Evolutionary conservation across 164 flowering plant species (phyloP).

Genomic region (Malania oleifera): DNA sequence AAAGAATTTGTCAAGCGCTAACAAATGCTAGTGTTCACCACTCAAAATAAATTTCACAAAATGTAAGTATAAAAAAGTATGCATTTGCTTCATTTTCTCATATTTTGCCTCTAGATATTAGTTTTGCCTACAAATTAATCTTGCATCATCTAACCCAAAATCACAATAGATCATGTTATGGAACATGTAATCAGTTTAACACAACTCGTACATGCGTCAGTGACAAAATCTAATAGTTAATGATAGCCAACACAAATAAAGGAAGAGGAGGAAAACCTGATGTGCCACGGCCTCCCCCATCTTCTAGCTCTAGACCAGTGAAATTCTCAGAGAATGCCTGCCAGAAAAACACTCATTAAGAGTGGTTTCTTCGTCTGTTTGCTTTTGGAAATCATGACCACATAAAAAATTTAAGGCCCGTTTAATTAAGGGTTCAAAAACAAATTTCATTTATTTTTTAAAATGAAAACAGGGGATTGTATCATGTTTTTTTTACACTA

Average conservation of each 20-base stretch:
- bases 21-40: background rate
- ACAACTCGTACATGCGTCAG: background rate
- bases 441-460: too few relatives aligned
- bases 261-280: conserved; percentile 52
- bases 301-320: conserved; percentile 96
- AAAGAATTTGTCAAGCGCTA: too few relatives aligned
- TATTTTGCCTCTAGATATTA: too few relatives aligned
- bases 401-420: too few relatives aligned
- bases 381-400: background rate
- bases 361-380: background rate
- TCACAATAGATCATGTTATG: background rate
- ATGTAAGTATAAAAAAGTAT: background rate
- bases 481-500: too few relatives aligned
- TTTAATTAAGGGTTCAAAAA: too few relatives aligned
- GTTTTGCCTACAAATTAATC: too few relatives aligned
- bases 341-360: conserved; percentile 10
- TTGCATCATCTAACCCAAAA: too few relatives aligned
- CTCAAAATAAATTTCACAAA: background rate
- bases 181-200: background rate
- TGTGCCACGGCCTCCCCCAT: conserved; percentile 99
- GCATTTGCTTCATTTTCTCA: too few relatives aligned
- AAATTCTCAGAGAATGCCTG: conserved; percentile 95
- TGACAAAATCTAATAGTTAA: background rate
- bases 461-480: too few relatives aligned
- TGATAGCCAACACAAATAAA: background rate